A percentile compares a stretch with the other conserved stretches of the same genome.
Conservation (phyloP, 1,284 basidiomycete species). For the Ustilago lituana region DNA sequence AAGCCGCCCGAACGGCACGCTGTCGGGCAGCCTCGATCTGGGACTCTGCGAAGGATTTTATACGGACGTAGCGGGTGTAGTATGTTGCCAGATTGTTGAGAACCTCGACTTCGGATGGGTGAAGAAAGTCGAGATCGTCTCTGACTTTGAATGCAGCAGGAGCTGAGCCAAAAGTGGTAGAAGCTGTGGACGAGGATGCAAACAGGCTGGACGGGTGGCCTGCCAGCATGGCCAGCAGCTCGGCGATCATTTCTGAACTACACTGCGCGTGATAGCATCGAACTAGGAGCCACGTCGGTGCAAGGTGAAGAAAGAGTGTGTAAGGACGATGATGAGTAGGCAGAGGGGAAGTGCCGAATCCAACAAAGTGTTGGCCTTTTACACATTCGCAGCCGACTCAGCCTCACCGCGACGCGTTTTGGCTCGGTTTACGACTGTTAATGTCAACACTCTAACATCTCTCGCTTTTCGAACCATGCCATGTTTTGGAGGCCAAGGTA, state of each 20-base stretch:
- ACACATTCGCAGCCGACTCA: background rate
- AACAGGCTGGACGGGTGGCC: slow-evolving; percentile 52
- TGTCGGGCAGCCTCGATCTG: slow-evolving; percentile 42
- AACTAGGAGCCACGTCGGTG: too few species aligned
- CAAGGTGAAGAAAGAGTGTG: too few species aligned
- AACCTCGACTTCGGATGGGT: slow-evolving; percentile 44
- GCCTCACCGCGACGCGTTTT: slow-evolving; percentile 28
- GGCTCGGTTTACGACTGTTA: too few species aligned
- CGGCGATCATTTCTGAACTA: slow-evolving; percentile 48
- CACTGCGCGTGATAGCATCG: too few species aligned
- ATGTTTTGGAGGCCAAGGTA: slow-evolving; percentile 2
- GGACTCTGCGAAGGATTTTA: slow-evolving; percentile 38
- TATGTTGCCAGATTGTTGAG: slow-evolving; percentile 44
- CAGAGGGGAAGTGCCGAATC: background rate
- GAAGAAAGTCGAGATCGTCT: slow-evolving; percentile 38
- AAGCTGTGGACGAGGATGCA: slow-evolving; percentile 30
- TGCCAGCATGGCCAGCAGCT: slow-evolving; percentile 47
- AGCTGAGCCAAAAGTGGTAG: background rate
- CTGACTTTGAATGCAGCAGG: slow-evolving; percentile 20
- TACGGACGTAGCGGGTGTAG: slow-evolving; percentile 36
- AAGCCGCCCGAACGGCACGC: slow-evolving; percentile 36
- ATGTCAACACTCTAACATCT: too few species aligned
- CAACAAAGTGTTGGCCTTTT: slow-evolving; percentile 33
- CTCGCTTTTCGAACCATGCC: too few species aligned
- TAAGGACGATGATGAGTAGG: slow-evolving; percentile 6